A percentile compares a stretch with the other conserved stretches of the same genome.
These are phyloP conservation scores for Ormosia emarginata DNA, from an alignment of 306 rosid genomes.

Conservation along the genomic window DNA sequence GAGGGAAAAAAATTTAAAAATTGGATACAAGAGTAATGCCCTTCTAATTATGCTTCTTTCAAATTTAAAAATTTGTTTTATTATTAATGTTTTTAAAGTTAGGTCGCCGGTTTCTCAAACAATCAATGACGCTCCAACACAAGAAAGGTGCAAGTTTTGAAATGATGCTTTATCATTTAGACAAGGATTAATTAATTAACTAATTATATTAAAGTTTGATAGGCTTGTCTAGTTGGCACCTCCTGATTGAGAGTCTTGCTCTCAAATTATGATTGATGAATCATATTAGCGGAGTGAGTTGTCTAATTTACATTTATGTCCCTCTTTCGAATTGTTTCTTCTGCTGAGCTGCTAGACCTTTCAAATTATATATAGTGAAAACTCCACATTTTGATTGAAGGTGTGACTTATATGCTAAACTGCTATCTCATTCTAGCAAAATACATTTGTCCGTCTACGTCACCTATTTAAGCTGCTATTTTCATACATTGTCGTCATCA, in stretches of 20 bases:
- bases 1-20: no score
- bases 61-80: not conserved
- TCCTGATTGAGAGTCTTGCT: not conserved
- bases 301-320: not conserved
- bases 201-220: not conserved
- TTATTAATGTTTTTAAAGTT: not conserved
- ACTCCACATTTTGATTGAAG: not conserved
- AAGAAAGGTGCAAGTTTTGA: conserved; percentile 20
- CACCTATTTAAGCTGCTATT: not conserved
- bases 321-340: not conserved
- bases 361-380: no score
- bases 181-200: conserved; percentile 17
- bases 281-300: not conserved
- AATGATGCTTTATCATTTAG: conserved; percentile 37
- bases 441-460: no score
- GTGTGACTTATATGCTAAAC: not conserved
- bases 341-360: no score
- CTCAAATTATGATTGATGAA: not conserved
- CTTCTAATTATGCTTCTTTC: not conserved
- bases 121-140: conserved; percentile 41
- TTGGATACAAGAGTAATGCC: no score
- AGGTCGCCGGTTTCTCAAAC: conserved; percentile 1
- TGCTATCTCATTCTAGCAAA: not conserved
- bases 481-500: not conserved
- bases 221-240: not conserved